Evolutionary conservation across 805 yeast species (phyloP).

Genomic region (Candida caryicola): DNA sequence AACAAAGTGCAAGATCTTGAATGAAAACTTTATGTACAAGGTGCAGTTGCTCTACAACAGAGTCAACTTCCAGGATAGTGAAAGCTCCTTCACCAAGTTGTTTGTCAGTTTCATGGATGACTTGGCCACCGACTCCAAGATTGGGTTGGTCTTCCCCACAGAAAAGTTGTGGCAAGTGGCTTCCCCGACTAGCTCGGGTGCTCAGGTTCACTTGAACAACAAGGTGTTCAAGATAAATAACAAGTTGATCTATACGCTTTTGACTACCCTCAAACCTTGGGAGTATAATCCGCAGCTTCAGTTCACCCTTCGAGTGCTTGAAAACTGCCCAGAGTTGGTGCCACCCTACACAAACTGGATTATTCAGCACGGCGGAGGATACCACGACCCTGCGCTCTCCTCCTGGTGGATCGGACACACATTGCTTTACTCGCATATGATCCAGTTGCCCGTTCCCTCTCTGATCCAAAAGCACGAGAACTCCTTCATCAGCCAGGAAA

Average conservation of each 20-base stretch:
- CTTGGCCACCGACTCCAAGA: constrained; percentile 47
- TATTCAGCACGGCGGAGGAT: constrained; percentile 55
- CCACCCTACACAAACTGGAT: constrained; percentile 65
- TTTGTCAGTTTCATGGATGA: constrained; percentile 48
- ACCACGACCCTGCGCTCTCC: constrained; percentile 74
- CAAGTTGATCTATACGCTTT: constrained; percentile 58
- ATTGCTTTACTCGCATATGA: constrained; percentile 54
- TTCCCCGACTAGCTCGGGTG: constrained; percentile 33
- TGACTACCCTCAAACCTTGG: constrained; percentile 76
- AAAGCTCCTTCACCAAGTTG: constrained; percentile 25
- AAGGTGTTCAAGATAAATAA: constrained; percentile 61
- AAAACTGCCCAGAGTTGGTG: constrained; percentile 62
- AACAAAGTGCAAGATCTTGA: constrained; percentile 71
- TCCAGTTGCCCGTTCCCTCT: constrained; percentile 57
- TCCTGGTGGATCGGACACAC: constrained; percentile 83
- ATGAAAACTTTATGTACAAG: constrained; percentile 68
- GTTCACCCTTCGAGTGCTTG: constrained; percentile 50
- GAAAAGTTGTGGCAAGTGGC: constrained; percentile 48
- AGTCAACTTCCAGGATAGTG: constrained; percentile 24
- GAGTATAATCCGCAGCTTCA: constrained; percentile 64
- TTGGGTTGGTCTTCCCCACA: constrained; percentile 46
- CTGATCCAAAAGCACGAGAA: constrained; percentile 14
- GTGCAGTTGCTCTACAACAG: constrained; percentile 47
- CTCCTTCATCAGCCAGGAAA: constrained; percentile 29
- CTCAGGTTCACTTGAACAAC: constrained; percentile 45